phyloP scores from a whole-genome alignment of 1,284 basidiomycete species.

The Spongispora temasekensis region DNA sequence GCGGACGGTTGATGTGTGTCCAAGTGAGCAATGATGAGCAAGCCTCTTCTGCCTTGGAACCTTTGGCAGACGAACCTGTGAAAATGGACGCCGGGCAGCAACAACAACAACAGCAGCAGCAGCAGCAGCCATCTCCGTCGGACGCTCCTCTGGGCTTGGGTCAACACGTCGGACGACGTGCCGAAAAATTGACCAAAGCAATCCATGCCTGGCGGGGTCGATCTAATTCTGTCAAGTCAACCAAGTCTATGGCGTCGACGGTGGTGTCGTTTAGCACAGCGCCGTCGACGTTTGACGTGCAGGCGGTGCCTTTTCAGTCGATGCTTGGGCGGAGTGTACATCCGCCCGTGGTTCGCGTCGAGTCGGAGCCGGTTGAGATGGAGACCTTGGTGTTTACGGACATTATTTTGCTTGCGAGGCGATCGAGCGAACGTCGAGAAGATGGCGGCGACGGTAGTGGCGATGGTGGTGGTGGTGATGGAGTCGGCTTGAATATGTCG shows the following conservation, averaged over 20 bases:
- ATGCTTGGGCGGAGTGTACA: slow-evolving; percentile 12
- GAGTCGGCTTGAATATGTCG: too few species aligned
- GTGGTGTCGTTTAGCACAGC: slow-evolving; percentile 36
- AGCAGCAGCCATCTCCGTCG: too few species aligned
- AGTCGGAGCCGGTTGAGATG: slow-evolving; percentile 33
- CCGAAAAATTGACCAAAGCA: slow-evolving; percentile 32
- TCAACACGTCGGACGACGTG: slow-evolving; percentile 10
- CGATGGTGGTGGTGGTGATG: neutral
- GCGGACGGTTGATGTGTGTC: slow-evolving; percentile 55
- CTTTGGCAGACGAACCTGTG: neutral
- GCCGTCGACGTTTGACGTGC: slow-evolving; percentile 33
- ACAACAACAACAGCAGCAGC: too few species aligned
- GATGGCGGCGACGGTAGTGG: neutral
- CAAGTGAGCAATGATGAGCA: slow-evolving; percentile 26
- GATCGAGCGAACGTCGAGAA: slow-evolving; percentile 1
- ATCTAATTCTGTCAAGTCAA: slow-evolving; percentile 49
- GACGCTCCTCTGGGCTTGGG: neutral
- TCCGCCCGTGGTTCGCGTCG: slow-evolving; percentile 27
- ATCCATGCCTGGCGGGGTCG: slow-evolving; percentile 39
- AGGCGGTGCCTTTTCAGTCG: neutral
- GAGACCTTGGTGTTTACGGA: slow-evolving; percentile 73
- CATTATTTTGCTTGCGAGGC: slow-evolving; percentile 54
- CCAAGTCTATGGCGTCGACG: slow-evolving; percentile 38
- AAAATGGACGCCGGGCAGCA: too few species aligned
- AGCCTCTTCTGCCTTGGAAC: neutral